A percentile compares a stretch with the other conserved stretches of the same genome.
Evolutionary conservation across 2,329 filamentous ascomycete genomes (phyloP).

Genomic region (Botrytis deweyae): DNA sequence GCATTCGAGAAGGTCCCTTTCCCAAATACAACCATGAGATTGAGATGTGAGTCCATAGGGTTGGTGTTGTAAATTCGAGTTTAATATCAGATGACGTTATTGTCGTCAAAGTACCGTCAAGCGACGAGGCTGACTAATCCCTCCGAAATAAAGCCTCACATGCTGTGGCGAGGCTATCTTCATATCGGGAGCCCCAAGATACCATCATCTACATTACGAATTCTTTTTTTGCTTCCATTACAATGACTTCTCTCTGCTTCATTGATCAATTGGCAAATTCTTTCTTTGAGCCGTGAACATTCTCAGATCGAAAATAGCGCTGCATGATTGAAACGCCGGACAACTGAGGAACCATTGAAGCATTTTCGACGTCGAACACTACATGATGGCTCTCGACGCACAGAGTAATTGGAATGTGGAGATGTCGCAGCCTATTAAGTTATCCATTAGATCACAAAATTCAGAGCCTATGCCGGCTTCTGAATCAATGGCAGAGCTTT

Average conservation of each 20-base stretch:
- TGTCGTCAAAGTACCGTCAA: not conserved
- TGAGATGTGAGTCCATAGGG: not conserved
- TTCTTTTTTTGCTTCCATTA: not conserved
- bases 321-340: not conserved
- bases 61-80: not conserved
- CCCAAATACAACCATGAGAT: not conserved
- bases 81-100: not conserved
- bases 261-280: not conserved
- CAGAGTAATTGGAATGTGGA: conserved; percentile 39
- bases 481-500: not conserved
- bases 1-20: not conserved
- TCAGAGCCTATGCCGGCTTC: not conserved
- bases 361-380: not conserved
- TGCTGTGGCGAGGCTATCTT: not conserved
- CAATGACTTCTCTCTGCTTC: not conserved
- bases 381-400: conserved; percentile 35
- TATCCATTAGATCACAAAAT: conserved; percentile 17
- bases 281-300: not conserved
- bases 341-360: not conserved
- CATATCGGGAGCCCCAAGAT: not conserved
- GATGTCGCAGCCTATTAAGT: conserved; percentile 34
- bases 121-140: conserved; percentile 15
- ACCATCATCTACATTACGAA: not conserved
- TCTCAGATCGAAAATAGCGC: not conserved
- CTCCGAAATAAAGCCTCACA: not conserved